Base-by-base conservation (phyloP, 345 rosid species). In the Eucalyptus decipiens region DNA sequence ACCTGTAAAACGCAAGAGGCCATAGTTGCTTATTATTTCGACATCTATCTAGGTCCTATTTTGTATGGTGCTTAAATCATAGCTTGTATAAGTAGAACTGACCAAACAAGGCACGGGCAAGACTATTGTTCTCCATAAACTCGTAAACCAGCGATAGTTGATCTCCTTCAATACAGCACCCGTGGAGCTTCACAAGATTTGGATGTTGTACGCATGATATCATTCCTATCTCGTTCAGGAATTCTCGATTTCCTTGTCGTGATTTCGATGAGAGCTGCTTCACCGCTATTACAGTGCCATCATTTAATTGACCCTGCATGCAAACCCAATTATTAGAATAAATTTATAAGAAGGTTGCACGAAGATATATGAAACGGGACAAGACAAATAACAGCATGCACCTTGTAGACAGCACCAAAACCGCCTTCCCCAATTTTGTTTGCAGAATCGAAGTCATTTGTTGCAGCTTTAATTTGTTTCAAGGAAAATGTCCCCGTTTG, bases 261-360 rank as follows among this genome's bases (percentile, higher is more conserved):
- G 98, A 96, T 91, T 93, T 94, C 4, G 98, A 91, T 67, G 98
- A 96, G 56, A 94, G 98, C 65, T 93, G 95, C 93, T 96, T 96
- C 56, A 96, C 97, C 30, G 96, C 98, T 87, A 95, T 89, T 23
- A 91, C 86, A 69, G 93, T 94, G 19, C 95, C 97, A 92, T 95
- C 98, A 56, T 92, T 40, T 90, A 94, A 87, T 83, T 85, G 89
- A 54, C 93, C 94, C 94, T 93, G 88, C 52, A 76, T 54, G 56
- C 16, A 45, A 56, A 42, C 37, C 51, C 52, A 16, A 32, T 15
- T 80, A 48, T 80, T 40, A 51, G 51, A 76, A 72, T 76, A 4
- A 11, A 48, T 47, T 18, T 30, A 45, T 30, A 23, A 48, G 52
- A n/a, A 32, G 26, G 15, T 49, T 34, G 21, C 56, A 45, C 0